A percentile compares a stretch with the other conserved stretches of the same genome.
Evolutionary conservation across 768 basidiomycete species (phyloP).

Genomic region (Candolleomyces eurysporus): DNA sequence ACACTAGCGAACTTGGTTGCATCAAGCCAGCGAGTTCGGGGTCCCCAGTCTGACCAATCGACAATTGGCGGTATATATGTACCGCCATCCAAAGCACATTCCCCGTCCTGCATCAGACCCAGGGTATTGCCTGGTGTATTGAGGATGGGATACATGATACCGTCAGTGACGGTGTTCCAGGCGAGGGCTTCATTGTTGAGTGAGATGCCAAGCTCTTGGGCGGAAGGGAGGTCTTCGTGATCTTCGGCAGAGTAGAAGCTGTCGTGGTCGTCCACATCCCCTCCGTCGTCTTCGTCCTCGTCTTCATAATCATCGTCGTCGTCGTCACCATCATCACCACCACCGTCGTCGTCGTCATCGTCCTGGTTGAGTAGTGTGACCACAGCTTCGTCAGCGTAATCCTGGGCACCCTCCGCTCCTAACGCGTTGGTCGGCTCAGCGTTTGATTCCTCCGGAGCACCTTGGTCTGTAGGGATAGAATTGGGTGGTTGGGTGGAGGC

Average conservation of each 20-base stretch:
- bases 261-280: neutral
- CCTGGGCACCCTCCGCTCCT: too few species aligned
- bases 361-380: too few species aligned
- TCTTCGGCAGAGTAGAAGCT: neutral
- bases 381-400: too few species aligned
- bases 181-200: neutral
- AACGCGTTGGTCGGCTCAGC: too few species aligned
- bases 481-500: too few species aligned
- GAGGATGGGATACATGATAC: too few species aligned
- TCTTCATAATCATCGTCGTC: neutral
- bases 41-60: constrained; percentile 9
- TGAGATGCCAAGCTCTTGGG: neutral
- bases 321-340: neutral
- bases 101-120: neutral
- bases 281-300: neutral
- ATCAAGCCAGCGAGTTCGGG: constrained; percentile 9
- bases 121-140: too few species aligned
- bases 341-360: neutral
- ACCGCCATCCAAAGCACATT: neutral
- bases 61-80: neutral
- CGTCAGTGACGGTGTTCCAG: too few species aligned
- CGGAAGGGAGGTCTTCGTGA: neutral
- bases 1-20: constrained; percentile 1
- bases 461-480: too few species aligned
- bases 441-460: too few species aligned